Conservation (phyloP, 169 alveolate species). For the Sarcocystis neurona region DNA sequence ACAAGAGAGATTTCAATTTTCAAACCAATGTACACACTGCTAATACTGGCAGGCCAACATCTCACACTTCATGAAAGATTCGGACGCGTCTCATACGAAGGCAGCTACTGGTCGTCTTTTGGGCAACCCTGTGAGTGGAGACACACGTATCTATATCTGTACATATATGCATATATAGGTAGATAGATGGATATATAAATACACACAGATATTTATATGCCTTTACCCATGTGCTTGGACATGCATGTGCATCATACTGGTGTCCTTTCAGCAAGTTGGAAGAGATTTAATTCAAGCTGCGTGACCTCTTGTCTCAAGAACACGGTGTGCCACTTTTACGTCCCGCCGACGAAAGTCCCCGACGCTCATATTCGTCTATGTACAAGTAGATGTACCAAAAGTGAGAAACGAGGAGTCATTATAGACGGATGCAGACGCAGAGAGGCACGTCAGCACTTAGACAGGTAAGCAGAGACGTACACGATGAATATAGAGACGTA, state of each 20-base stretch:
- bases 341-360: too few relatives aligned
- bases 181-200: neutral
- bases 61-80: neutral
- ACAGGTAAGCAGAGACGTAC: neutral
- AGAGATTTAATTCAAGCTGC: too few relatives aligned
- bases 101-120: neutral
- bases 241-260: neutral
- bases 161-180: neutral
- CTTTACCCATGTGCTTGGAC: neutral
- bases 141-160: neutral
- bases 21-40: neutral
- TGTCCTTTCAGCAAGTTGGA: too few relatives aligned
- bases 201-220: neutral
- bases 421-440: neutral
- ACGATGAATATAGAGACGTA: neutral
- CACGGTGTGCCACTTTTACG: too few relatives aligned
- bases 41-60: neutral
- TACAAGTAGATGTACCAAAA: too few relatives aligned
- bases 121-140: neutral
- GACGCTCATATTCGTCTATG: too few relatives aligned
- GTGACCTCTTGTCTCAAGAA: too few relatives aligned
- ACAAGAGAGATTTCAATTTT: neutral
- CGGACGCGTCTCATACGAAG: neutral
- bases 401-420: too few relatives aligned
- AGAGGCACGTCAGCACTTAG: neutral